Conservation (phyloP, 345 rosid species). For the Angophora floribunda region DNA sequence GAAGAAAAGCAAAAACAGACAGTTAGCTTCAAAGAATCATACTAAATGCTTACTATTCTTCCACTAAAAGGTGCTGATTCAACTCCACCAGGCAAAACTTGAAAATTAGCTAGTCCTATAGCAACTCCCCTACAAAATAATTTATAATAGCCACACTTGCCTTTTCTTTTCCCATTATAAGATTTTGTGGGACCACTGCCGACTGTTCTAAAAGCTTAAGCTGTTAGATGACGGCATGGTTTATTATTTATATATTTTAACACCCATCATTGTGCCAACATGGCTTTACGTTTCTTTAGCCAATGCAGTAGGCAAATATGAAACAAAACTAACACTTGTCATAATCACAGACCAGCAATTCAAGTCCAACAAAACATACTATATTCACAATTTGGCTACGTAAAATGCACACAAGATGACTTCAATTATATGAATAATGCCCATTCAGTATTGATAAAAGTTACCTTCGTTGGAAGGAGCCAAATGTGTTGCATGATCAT, state of each 20-base stretch:
- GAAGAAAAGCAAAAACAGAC: neutral
- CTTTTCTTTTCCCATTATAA: neutral
- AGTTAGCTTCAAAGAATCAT: neutral
- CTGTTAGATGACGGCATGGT: too few species aligned
- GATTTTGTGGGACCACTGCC: too few species aligned
- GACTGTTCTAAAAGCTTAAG: too few species aligned
- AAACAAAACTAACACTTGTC: neutral
- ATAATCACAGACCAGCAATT: neutral
- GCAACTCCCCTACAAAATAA: neutral
- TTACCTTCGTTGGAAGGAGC: conserved; percentile 41
- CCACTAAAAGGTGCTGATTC: neutral
- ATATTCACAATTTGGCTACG: neutral
- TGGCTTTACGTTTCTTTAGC: neutral
- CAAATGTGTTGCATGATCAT: conserved; percentile 15
- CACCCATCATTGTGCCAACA: neutral
- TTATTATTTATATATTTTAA: too few species aligned
- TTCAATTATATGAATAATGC: neutral
- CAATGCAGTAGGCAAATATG: neutral
- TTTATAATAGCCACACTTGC: neutral
- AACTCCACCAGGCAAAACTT: neutral
- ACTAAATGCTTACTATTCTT: neutral
- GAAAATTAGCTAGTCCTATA: neutral
- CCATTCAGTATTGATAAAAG: neutral
- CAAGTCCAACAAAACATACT: neutral
- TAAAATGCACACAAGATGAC: neutral